phyloP scores from a whole-genome alignment of 768 basidiomycete genomes.

The Mrakia frigida region DNA sequence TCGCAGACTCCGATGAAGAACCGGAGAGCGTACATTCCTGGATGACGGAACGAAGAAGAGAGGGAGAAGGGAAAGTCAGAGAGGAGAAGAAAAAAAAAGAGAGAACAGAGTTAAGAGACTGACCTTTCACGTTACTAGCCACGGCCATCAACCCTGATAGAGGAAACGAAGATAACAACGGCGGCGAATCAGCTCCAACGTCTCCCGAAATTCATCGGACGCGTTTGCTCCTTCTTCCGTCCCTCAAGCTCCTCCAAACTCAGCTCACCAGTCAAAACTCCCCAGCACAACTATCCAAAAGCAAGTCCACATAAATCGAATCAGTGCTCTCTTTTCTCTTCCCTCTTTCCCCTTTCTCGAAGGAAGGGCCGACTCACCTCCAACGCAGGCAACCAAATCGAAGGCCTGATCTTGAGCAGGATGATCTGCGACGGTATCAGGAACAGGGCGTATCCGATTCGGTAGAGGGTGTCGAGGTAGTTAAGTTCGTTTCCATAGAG shows the following conservation, averaged over 20 bases:
- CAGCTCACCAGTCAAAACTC: conserved; percentile 3
- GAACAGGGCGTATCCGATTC: conserved; percentile 32
- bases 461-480: conserved; percentile 21
- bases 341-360: too few relatives aligned
- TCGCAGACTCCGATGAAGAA: conserved; percentile 38
- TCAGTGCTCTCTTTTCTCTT: too few relatives aligned
- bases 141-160: conserved; percentile 24
- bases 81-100: too few relatives aligned
- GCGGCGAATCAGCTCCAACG: neutral
- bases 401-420: conserved; percentile 36
- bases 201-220: too few relatives aligned
- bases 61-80: too few relatives aligned
- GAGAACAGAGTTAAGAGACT: neutral
- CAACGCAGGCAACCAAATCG: conserved; percentile 35
- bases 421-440: conserved; percentile 39
- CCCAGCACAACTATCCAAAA: conserved; percentile 15
- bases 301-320: too few relatives aligned
- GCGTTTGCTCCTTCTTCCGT: too few relatives aligned
- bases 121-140: conserved; percentile 15
- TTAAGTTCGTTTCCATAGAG: conserved; percentile 36
- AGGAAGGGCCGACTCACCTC: too few relatives aligned
- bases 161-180: neutral
- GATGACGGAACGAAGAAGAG: neutral
- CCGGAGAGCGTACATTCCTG: conserved; percentile 35
- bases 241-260: too few relatives aligned